A percentile compares a stretch with the other conserved stretches of the same genome.
phyloP scores from a whole-genome alignment of 2,329 filamentous ascomycete genomes.

The Epichloe typhina region DNA sequence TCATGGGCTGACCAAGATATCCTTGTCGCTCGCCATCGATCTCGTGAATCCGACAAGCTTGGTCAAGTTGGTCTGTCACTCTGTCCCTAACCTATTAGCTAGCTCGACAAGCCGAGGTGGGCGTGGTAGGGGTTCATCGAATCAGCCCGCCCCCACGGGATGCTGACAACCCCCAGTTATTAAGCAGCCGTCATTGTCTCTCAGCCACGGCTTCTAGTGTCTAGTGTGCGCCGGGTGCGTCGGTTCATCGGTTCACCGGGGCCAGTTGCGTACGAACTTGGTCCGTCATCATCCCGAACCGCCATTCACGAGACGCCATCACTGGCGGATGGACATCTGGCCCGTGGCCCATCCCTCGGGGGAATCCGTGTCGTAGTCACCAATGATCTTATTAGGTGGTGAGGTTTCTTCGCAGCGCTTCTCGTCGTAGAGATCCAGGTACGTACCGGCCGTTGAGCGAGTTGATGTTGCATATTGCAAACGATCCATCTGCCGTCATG shows the following conservation, averaged over 20 bases:
- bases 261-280: too few species aligned
- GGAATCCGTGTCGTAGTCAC: conserved; percentile 46
- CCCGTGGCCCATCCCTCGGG: conserved; percentile 41
- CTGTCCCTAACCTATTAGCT: too few species aligned
- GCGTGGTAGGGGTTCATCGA: too few species aligned
- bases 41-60: too few species aligned
- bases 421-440: conserved; percentile 30
- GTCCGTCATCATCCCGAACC: background rate
- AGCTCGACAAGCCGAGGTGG: too few species aligned
- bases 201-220: too few species aligned
- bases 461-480: conserved; percentile 50
- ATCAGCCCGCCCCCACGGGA: too few species aligned
- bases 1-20: background rate
- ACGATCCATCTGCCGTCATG: conserved; percentile 61
- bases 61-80: too few species aligned
- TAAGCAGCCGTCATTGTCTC: too few species aligned
- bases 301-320: background rate
- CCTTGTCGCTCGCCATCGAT: background rate
- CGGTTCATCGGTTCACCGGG: too few species aligned
- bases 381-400: conserved; percentile 42
- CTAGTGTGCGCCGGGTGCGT: too few species aligned
- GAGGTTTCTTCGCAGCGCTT: conserved; percentile 34
- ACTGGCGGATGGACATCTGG: background rate
- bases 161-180: too few species aligned
- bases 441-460: conserved; percentile 35